Conservation (phyloP, 2,329 filamentous ascomycete species). For the Onygenales sp. region DNA sequence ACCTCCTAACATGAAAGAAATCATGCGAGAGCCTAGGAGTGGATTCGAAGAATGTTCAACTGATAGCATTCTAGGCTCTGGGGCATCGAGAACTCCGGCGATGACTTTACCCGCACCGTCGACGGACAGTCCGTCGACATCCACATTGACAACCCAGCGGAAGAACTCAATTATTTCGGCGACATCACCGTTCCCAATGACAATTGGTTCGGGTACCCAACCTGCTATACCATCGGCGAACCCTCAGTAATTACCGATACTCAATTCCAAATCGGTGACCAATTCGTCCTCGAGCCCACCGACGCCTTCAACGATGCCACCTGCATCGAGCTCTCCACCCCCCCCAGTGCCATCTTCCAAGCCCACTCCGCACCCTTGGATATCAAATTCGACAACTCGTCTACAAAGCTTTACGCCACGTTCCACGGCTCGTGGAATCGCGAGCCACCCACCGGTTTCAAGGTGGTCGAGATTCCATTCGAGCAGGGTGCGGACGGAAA, state of each 20-base stretch:
- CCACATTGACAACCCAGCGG: constrained; percentile 59
- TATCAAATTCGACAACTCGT: constrained; percentile 55
- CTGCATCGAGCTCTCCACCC: constrained; percentile 31
- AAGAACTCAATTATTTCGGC: constrained; percentile 58
- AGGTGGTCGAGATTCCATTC: constrained; percentile 40
- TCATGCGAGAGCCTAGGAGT: no score
- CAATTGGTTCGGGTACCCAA: constrained; percentile 60
- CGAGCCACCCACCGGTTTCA: constrained; percentile 40
- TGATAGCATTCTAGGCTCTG: constrained; percentile 37
- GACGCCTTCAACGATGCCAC: constrained; percentile 39
- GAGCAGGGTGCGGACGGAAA: constrained; percentile 28
- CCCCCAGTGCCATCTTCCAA: constrained; percentile 48
- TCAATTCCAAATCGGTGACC: constrained; percentile 35
- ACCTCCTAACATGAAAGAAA: not conserved
- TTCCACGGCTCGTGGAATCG: constrained; percentile 65
- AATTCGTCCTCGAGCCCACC: constrained; percentile 38
- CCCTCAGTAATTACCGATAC: constrained; percentile 40
- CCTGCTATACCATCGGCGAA: constrained; percentile 59
- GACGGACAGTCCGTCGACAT: constrained; percentile 45
- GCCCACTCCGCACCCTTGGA: constrained; percentile 65
- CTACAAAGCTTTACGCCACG: constrained; percentile 52
- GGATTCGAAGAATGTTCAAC: not conserved
- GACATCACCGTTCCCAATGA: constrained; percentile 5
- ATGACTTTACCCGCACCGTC: constrained; percentile 24
- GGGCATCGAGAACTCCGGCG: constrained; percentile 61